These are phyloP conservation scores for Neonectria faginata DNA, from an alignment of 2,329 filamentous ascomycete genomes.

Conservation along the genomic window DNA sequence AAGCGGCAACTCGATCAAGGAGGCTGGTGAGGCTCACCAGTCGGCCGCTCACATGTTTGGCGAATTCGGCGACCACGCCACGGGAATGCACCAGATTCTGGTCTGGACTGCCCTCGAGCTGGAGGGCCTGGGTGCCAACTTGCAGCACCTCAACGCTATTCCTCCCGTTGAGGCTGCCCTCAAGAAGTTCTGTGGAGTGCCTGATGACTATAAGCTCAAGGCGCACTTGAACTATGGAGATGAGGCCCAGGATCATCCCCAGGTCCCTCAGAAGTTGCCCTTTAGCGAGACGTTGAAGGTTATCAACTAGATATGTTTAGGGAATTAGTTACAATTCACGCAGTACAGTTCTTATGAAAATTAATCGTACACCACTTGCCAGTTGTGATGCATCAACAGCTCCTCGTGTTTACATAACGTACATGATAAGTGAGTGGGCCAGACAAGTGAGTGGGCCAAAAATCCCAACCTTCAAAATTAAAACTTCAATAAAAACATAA, in stretches of 20 bases:
- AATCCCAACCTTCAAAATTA: no score
- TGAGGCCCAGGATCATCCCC: conserved; percentile 36
- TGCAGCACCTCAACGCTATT: conserved; percentile 42
- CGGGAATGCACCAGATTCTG: conserved; percentile 40
- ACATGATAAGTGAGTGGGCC: no score
- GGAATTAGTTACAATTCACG: neutral
- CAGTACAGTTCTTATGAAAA: neutral
- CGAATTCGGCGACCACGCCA: conserved; percentile 36
- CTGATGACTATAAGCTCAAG: conserved; percentile 36
- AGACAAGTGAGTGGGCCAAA: no score
- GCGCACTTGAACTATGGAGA: conserved; percentile 43
- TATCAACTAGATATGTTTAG: conserved; percentile 17
- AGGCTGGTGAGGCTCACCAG: conserved; percentile 32
- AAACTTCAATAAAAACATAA: no score
- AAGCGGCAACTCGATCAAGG: conserved; percentile 32
- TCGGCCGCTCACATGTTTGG: conserved; percentile 34
- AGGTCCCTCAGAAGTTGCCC: conserved; percentile 34
- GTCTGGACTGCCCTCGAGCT: conserved; percentile 42
- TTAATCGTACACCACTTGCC: neutral
- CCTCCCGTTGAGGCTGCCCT: conserved; percentile 39
- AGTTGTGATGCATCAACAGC: neutral
- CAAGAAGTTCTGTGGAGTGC: conserved; percentile 35
- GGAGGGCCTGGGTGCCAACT: conserved; percentile 42
- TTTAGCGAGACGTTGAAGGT: conserved; percentile 38
- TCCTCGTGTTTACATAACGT: no score